Percentiles rank a stretch among this genome's conserved stretches.
Evolutionary conservation across 257 asterid species (phyloP).

Genomic region (Solanum paucissectum): DNA sequence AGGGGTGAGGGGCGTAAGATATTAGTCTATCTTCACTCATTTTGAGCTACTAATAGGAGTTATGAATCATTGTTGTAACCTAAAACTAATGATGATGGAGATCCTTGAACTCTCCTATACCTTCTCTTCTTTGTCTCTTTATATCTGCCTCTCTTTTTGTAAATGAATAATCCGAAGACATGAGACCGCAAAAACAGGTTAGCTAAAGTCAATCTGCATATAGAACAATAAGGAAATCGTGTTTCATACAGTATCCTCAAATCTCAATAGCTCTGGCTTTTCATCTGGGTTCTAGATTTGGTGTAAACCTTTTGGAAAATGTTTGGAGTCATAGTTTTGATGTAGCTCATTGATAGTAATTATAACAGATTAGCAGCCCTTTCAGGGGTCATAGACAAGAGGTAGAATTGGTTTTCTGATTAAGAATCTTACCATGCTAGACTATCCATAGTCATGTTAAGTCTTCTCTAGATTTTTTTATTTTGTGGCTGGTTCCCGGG

Average conservation of each 20-base stretch:
- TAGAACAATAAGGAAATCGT: background rate
- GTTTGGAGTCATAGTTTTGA: background rate
- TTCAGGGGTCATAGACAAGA: background rate
- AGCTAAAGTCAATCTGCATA: background rate
- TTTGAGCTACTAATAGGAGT: background rate
- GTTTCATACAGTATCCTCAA: background rate
- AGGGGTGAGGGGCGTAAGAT: background rate
- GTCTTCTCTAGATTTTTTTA: background rate
- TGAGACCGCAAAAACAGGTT: background rate
- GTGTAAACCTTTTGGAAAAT: background rate
- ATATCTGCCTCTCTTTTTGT: background rate
- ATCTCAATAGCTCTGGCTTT: background rate
- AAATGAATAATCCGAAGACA: background rate
- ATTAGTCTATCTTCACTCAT: background rate
- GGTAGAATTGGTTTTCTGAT: background rate
- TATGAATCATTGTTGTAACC: background rate
- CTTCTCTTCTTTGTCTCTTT: background rate
- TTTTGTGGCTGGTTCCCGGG: background rate
- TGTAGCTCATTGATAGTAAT: background rate
- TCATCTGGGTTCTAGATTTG: background rate
- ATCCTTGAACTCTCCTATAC: background rate
- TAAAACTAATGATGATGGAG: background rate
- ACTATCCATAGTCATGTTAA: background rate
- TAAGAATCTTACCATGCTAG: background rate
- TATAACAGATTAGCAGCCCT: background rate